Conservation (phyloP, 2,329 filamentous ascomycete genomes). For the Raffaelea arxii region DNA sequence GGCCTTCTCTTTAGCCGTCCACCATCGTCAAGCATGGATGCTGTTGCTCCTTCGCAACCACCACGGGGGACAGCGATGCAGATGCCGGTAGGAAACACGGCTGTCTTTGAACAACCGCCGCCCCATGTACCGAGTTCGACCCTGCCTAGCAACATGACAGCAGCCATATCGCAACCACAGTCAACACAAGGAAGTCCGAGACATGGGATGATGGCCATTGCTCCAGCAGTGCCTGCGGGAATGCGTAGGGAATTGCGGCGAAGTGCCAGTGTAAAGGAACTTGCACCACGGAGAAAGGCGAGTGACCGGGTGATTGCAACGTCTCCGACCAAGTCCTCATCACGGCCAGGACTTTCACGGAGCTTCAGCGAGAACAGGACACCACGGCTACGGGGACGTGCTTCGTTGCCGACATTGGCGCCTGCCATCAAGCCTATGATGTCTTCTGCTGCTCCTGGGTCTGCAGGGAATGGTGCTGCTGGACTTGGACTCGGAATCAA, state of each 20-base stretch:
- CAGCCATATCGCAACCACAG: neutral
- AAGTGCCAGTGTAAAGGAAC: slow-evolving; percentile 34
- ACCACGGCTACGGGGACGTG: slow-evolving; percentile 30
- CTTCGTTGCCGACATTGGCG: slow-evolving; percentile 35
- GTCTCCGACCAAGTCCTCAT: slow-evolving; percentile 42
- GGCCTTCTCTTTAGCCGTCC: slow-evolving; percentile 47
- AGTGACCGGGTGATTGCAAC: slow-evolving; percentile 31
- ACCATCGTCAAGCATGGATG: slow-evolving; percentile 35
- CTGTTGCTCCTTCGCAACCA: slow-evolving; percentile 12
- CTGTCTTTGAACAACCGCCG: slow-evolving; percentile 13
- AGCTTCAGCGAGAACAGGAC: slow-evolving; percentile 45
- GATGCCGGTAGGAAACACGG: slow-evolving; percentile 1
- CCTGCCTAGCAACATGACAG: too few species aligned
- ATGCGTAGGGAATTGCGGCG: slow-evolving; percentile 31
- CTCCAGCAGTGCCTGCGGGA: slow-evolving; percentile 18
- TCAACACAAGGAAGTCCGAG: slow-evolving; percentile 12
- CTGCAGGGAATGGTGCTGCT: slow-evolving; percentile 17
- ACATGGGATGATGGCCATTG: slow-evolving; percentile 16
- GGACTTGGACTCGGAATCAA: slow-evolving; percentile 18
- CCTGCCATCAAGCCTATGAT: slow-evolving; percentile 29
- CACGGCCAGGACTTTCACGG: slow-evolving; percentile 39
- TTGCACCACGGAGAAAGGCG: slow-evolving; percentile 28
- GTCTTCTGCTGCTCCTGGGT: neutral
- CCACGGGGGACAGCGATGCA: neutral
- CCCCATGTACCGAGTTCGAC: too few species aligned